Conservation (phyloP, 768 basidiomycete genomes). For the Phanerodontia chrysosporium region DNA sequence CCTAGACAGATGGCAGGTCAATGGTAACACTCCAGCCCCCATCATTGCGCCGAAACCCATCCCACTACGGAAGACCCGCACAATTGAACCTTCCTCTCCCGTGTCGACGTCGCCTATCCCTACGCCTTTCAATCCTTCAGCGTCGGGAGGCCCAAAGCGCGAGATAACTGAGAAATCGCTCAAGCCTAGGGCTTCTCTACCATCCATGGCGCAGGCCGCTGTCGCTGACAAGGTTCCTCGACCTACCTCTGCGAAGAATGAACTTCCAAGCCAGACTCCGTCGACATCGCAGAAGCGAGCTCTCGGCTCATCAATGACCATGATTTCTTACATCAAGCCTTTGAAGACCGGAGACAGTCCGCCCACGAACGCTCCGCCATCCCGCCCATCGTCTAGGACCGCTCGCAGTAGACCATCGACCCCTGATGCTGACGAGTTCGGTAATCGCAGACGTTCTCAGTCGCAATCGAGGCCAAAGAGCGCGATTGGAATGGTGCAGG, state of each 20-base stretch:
- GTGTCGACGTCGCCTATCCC: constrained; percentile 3
- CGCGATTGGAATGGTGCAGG: constrained; percentile 8
- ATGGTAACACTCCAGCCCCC: constrained; percentile 31
- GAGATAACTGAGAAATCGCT: constrained; percentile 31
- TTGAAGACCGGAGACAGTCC: constrained; percentile 44
- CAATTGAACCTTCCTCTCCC: constrained; percentile 24
- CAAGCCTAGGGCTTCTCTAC: constrained; percentile 41
- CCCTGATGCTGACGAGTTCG: constrained; percentile 36
- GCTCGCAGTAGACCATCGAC: constrained; percentile 12
- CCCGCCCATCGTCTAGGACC: constrained; percentile 19
- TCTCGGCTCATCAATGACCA: constrained; percentile 72
- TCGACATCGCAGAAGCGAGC: constrained; percentile 28
- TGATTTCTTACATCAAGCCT: constrained; percentile 60
- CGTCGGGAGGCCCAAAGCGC: constrained; percentile 4
- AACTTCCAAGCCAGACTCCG: constrained; percentile 11
- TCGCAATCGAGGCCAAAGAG: constrained; percentile 34
- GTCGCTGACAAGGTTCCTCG: constrained; percentile 20
- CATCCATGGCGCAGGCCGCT: constrained; percentile 28
- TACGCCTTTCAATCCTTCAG: constrained; percentile 13
- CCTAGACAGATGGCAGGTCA: constrained; percentile 63
- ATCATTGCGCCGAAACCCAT: constrained; percentile 35
- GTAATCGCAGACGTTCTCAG: constrained; percentile 25
- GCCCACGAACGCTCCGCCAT: constrained; percentile 13
- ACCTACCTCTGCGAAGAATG: constrained; percentile 15
- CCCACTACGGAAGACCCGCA: constrained; percentile 36